Base-by-base conservation (phyloP, 2,329 filamentous ascomycete species). In the Camillea tinctor region DNA sequence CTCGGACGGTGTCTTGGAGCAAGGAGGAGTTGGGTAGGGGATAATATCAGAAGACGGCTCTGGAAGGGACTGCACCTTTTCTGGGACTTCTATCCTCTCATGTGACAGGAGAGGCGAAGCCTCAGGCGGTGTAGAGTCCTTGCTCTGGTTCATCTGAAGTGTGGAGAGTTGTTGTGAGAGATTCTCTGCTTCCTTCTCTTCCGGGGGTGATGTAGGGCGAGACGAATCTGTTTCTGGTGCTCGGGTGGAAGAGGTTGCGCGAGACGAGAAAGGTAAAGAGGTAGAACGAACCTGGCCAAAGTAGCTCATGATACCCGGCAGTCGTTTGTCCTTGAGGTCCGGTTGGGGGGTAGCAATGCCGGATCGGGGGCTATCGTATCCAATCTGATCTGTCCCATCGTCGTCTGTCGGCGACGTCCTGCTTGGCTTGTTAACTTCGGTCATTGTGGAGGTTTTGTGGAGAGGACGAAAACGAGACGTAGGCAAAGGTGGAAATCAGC, bases 251-350 rank as follows among this genome's bases (percentile, higher is more conserved):
- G 72, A 72, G 69, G 74, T 76, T 61, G 71, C 72, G 68, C 74
- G 70, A 69, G 73, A 76, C 68, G 75, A 74, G 70, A 76, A 76
- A 75, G 81, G 78, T 84, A 85, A 84, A 88, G 88, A 87, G 82
- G 85, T 87, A 84, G 86, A 85, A 97, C 95, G 89, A 96, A 99
- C 95, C 94, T 99, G 95, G 82, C 90, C 90, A 85, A 98, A 97
- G 84, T 95, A 97, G 83, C 90, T 96, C 85, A 95, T 90, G 81
- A 98, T 96, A 75, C 93, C 92, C 69, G 95, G 95, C 74, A 96
- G 84, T 79, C 95, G 90, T 81, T 97, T 97, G 81, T 99, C 95
- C 73, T 91, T 89, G 65, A 90, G 89, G 79, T 98, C 94, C 68
- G 95, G 95, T 73, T 93, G 91, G 68, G 95, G 95, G 64, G 95